Evolutionary conservation across 1,139 yeast species (phyloP).

Genomic region (Nakaseomyces kungkrabaensis): DNA sequence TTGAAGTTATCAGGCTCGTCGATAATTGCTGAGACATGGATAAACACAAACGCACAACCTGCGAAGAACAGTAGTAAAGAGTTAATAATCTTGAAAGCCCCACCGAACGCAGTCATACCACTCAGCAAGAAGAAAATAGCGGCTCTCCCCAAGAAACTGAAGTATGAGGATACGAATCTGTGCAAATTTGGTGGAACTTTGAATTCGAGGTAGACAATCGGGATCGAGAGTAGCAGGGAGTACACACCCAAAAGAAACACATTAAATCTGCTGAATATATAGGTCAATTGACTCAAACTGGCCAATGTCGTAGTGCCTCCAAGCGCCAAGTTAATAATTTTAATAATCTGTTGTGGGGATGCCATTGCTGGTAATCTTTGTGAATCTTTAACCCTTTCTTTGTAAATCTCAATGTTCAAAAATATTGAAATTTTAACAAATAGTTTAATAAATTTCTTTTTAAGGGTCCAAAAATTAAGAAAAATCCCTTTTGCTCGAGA

Average conservation of each 20-base stretch:
- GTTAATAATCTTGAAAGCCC: conserved; percentile 45
- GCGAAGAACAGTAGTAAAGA: conserved; percentile 45
- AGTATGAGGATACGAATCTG: conserved; percentile 63
- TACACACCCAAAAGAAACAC: conserved; percentile 20
- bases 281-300: conserved; percentile 17
- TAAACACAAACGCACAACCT: conserved; percentile 49
- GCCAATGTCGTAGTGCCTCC: conserved; percentile 48
- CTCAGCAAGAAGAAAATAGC: conserved; percentile 60
- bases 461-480: too few species aligned
- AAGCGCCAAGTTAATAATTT: conserved; percentile 51
- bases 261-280: conserved; percentile 12
- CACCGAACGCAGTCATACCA: conserved; percentile 50
- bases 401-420: too few species aligned
- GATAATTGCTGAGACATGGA: conserved; percentile 74
- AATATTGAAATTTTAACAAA: too few species aligned
- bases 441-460: too few species aligned
- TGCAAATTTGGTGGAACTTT: conserved; percentile 57
- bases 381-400: too few species aligned
- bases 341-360: conserved; percentile 34
- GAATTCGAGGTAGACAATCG: conserved; percentile 53
- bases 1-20: conserved; percentile 32
- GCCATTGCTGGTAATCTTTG: conserved; percentile 1
- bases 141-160: conserved; percentile 81
- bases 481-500: too few species aligned
- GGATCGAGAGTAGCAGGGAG: conserved; percentile 46